Evolutionary conservation across 805 yeast genomes (phyloP).

Genomic region (Sugiyamaella boreocaroliniensis): DNA sequence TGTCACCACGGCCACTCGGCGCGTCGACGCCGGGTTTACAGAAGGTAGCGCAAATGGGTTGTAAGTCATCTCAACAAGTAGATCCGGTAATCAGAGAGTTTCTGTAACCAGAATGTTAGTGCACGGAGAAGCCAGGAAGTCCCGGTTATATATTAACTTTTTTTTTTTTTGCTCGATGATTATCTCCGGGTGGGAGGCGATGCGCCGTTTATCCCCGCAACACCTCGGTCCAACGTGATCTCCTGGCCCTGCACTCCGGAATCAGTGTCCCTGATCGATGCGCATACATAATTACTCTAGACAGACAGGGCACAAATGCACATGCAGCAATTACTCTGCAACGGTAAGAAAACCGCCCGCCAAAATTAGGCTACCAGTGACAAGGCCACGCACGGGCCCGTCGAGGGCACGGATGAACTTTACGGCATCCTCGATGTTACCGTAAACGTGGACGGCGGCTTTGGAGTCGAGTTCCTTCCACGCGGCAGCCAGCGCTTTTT

Average conservation of each 20-base stretch:
- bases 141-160: too few relatives aligned
- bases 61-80: background rate
- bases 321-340: constrained; percentile 39
- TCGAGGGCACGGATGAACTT: constrained; percentile 40
- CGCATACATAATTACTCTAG: background rate
- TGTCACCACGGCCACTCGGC: constrained; percentile 65
- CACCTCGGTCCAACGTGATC: background rate
- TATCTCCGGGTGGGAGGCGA: background rate
- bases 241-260: too few relatives aligned
- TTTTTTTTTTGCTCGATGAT: too few relatives aligned
- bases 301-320: too few relatives aligned
- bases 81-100: background rate
- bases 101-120: background rate
- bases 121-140: background rate
- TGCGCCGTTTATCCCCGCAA: background rate
- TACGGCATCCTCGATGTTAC: constrained; percentile 70
- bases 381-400: constrained; percentile 61
- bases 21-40: constrained; percentile 45
- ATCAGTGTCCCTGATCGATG: background rate
- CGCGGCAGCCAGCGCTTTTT: constrained; percentile 59
- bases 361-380: constrained; percentile 87
- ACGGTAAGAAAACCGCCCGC: constrained; percentile 93
- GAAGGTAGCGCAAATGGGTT: constrained; percentile 54
- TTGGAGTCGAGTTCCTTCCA: constrained; percentile 51
- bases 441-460: constrained; percentile 47